Evolutionary conservation across 2,329 filamentous ascomycete genomes (phyloP).

Genomic region (Remersonia thermophila): DNA sequence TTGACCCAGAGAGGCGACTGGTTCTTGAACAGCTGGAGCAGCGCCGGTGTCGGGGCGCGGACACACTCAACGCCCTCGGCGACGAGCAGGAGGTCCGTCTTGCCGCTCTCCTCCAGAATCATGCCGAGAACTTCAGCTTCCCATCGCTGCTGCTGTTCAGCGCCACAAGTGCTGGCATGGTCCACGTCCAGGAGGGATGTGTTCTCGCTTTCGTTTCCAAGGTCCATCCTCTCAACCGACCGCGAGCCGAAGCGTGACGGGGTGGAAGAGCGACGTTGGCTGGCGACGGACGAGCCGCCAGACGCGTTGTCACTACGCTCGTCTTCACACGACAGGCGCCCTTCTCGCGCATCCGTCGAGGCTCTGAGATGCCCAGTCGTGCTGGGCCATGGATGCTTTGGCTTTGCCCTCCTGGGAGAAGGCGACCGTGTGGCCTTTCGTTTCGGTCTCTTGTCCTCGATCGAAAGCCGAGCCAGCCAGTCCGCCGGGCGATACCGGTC

Average conservation of each 20-base stretch:
- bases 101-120: slow-evolving; percentile 5
- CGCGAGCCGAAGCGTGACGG: no score
- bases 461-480: not conserved
- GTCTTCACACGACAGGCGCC: slow-evolving; percentile 12
- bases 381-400: no score
- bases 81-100: slow-evolving; percentile 1
- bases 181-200: not conserved
- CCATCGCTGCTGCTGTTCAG: no score
- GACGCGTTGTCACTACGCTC: not conserved
- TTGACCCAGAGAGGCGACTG: slow-evolving; percentile 3
- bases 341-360: slow-evolving; percentile 1
- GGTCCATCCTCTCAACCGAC: not conserved
- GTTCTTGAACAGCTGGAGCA: slow-evolving; percentile 5
- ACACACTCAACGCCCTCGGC: slow-evolving; percentile 1
- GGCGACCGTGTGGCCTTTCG: slow-evolving; percentile 3
- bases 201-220: not conserved
- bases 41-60: not conserved
- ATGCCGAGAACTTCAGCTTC: slow-evolving; percentile 1
- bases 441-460: not conserved
- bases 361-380: not conserved
- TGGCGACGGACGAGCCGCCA: not conserved
- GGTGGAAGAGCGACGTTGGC: no score
- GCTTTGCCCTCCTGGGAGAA: not conserved
- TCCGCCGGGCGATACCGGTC: no score
- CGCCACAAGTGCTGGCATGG: not conserved